phyloP scores from a whole-genome alignment of 495 filamentous ascomycete genomes.

The Chaetomidium leptoderma region DNA sequence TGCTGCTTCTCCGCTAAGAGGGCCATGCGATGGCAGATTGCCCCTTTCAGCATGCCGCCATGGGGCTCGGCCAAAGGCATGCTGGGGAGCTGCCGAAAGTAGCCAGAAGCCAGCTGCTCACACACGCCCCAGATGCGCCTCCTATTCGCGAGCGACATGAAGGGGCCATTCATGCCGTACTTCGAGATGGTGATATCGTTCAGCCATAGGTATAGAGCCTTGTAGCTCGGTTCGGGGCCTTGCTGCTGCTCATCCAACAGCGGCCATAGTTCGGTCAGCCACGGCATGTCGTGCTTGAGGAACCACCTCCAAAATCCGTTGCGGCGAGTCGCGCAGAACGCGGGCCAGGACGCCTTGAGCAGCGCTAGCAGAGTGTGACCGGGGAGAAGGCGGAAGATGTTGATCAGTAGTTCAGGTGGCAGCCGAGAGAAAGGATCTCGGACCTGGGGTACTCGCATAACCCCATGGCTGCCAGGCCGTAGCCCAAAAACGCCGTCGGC shows the following conservation, averaged over 20 bases:
- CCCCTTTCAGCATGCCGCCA: not conserved
- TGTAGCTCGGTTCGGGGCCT: not conserved
- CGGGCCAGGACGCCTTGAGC: not conserved
- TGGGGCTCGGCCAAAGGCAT: not conserved
- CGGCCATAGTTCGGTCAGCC: not conserved
- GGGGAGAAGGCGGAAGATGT: not conserved
- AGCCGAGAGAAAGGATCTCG: not conserved
- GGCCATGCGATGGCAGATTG: not conserved
- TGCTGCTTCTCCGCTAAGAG: not conserved
- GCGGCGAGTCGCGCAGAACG: not conserved
- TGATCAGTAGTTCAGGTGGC: not conserved
- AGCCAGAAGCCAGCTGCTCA: not conserved
- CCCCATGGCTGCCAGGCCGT: not conserved
- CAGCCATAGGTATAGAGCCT: not conserved
- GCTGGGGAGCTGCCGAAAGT: not conserved
- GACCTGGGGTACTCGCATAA: not conserved
- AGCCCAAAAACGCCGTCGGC: not conserved
- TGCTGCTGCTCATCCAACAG: not conserved
- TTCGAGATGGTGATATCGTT: not conserved
- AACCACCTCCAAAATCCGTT: slow-evolving; percentile 4
- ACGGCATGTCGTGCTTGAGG: slow-evolving; percentile 2
- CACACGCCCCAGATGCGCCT: slow-evolving; percentile 4
- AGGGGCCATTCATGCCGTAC: not conserved
- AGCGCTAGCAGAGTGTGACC: not conserved
- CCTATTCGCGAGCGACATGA: not conserved